Evolutionary conservation across 2,329 filamentous ascomycete species (phyloP).

Genomic region (Aspergillus sp.): DNA sequence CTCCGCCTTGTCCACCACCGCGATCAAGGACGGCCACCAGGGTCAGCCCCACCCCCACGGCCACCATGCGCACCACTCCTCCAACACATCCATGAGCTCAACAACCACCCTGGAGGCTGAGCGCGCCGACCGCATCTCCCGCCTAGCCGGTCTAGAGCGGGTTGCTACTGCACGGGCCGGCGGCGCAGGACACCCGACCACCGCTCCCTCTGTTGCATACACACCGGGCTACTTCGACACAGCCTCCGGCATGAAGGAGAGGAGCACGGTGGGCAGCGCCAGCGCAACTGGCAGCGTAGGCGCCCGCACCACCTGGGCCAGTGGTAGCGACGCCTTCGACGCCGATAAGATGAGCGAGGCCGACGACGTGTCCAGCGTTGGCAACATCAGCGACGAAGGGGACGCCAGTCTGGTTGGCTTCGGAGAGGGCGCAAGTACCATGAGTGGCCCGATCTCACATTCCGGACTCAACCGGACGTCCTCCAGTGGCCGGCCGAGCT

Average conservation of each 20-base stretch:
- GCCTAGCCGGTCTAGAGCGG: constrained; percentile 85
- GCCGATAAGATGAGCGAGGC: constrained; percentile 61
- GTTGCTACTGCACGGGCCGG: constrained; percentile 71
- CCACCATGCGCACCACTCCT: constrained; percentile 56
- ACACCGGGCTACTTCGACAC: constrained; percentile 78
- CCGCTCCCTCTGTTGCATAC: constrained; percentile 38
- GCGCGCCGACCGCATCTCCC: constrained; percentile 91
- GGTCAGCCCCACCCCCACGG: constrained; percentile 68
- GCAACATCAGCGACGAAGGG: constrained; percentile 83
- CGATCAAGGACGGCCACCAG: constrained; percentile 94
- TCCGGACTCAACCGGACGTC: constrained; percentile 46
- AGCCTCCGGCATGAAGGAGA: constrained; percentile 70
- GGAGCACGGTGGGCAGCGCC: constrained; percentile 86
- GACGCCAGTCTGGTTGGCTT: constrained; percentile 85
- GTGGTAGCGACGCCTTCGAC: constrained; percentile 59
- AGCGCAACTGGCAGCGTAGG: constrained; percentile 76
- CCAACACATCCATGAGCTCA: constrained; percentile 57
- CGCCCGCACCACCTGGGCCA: constrained; percentile 68
- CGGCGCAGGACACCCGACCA: constrained; percentile 28
- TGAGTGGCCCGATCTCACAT: constrained; percentile 73
- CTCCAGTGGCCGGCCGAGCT: constrained; percentile 39
- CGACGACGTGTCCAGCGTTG: constrained; percentile 63
- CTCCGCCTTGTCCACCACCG: constrained; percentile 86
- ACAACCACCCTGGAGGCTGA: constrained; percentile 82
- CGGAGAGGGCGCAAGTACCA: constrained; percentile 85